Evolutionary conservation across 345 rosid genomes (phyloP), one percentile per base, ranked within the genome.

Genomic region (Mangifera indica): DNA sequence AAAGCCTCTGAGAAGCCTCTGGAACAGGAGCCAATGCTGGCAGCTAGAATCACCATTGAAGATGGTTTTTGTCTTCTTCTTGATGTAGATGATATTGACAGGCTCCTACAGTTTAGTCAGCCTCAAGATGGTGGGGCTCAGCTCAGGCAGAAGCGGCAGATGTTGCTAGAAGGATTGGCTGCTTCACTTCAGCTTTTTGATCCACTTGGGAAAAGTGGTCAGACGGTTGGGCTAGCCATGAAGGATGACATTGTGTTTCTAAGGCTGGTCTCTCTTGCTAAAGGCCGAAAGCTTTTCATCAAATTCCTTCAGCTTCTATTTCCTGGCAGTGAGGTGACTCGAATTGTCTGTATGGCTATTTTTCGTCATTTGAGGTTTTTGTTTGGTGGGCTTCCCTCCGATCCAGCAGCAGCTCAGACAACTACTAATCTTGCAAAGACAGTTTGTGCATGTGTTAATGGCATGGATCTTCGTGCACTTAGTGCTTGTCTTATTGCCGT

Each of bases 401-500:
- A 91, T 79, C 60, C 71, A 0, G 76, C 58, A 56, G 97, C 94
- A 18, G 91, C 87, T 0, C 89, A 89, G 82, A 84, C 99, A 14
- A 82, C 87, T 20, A 60, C 40, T 40, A 77, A 80, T 80, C 95
- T 94, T 52, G 88, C 91, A 7, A 84, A 88, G 76, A 80, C 87
- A 0, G 92, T 95, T 58, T 84, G 87, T 10, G 76, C 75, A 7
- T 92, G 93, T 69, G 85, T 95, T 52, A 80, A 75, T 66, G 84
- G 84, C 51, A 95, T 95, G 99, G 97, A 95, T 74, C 87, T 92
- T 18, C 89, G 86, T 69, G 88, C 99, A 45, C 84, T 95, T 17
- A 87, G 99, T 72, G 93, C 90, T 37, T 95, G 99, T 81, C 96
- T 95, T 70, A 96, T 92, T 57, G 98, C 99, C 25, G 97, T 95